Conservation (phyloP, 257 asterid species). For the Nicotiana tomentosiformis region DNA sequence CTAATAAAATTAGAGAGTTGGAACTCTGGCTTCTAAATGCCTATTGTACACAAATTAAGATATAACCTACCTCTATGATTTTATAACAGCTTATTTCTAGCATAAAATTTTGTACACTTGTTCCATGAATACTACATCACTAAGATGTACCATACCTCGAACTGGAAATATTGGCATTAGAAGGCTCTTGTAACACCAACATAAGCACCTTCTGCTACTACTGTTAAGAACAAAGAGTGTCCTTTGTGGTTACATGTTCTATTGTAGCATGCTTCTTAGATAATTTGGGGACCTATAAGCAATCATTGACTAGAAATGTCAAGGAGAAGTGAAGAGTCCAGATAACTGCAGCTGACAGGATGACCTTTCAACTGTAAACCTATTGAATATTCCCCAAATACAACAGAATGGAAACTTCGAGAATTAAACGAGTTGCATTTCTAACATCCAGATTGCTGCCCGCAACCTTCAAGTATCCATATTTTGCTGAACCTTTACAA, state of each 20-base stretch:
- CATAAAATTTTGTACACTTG: not conserved
- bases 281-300: conserved; percentile 1
- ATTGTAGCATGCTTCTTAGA: not conserved
- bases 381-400: not conserved
- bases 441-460: not conserved
- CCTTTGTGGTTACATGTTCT: not conserved
- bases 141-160: not conserved
- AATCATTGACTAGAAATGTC: not conserved
- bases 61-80: not conserved
- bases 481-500: not conserved
- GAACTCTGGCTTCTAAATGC: not conserved
- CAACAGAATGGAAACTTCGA: not conserved
- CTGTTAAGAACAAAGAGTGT: not conserved
- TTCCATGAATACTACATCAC: not conserved
- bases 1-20: not conserved
- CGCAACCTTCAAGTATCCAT: not conserved
- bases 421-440: not conserved
- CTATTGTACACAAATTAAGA: not conserved
- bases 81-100: not conserved
- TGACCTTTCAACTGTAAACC: not conserved
- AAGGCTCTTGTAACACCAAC: not conserved
- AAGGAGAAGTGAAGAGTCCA: not conserved
- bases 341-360: not conserved
- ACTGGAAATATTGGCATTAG: not conserved
- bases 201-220: not conserved